Evolutionary conservation across 495 filamentous ascomycete species (phyloP).

Genomic region (Ramalina intermedia): DNA sequence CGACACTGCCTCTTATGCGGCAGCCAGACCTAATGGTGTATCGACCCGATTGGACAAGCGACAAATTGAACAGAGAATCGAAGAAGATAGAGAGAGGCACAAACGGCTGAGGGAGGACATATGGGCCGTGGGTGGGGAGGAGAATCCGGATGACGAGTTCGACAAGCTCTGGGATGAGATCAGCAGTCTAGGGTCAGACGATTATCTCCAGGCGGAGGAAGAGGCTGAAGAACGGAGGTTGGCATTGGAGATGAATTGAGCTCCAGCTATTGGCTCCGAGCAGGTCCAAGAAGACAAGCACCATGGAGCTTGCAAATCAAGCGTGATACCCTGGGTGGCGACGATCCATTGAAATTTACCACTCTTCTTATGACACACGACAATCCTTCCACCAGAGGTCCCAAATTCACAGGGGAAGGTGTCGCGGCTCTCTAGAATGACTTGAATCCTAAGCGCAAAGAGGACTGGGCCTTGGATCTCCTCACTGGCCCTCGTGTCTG

Average conservation of each 20-base stretch:
- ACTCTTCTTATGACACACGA: too few species aligned
- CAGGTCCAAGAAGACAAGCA: too few species aligned
- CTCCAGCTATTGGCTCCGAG: too few species aligned
- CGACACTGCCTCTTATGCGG: slow-evolving; percentile 18
- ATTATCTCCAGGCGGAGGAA: slow-evolving; percentile 55
- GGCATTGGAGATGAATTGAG: slow-evolving; percentile 11
- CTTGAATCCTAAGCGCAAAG: too few species aligned
- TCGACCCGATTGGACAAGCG: slow-evolving; percentile 55
- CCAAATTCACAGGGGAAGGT: too few species aligned
- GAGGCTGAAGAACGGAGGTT: slow-evolving; percentile 48
- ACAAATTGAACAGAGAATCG: slow-evolving; percentile 87
- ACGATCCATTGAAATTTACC: too few species aligned
- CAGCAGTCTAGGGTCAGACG: slow-evolving; percentile 74
- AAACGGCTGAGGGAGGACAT: slow-evolving; percentile 79
- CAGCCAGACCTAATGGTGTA: slow-evolving; percentile 20
- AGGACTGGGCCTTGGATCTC: too few species aligned
- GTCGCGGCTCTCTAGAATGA: too few species aligned
- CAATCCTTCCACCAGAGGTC: too few species aligned
- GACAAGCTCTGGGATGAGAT: slow-evolving; percentile 66
- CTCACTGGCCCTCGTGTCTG: too few species aligned
- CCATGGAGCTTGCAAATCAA: too few species aligned
- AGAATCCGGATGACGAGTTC: slow-evolving; percentile 46
- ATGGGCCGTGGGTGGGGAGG: slow-evolving; percentile 60
- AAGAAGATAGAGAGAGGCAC: slow-evolving; percentile 91
- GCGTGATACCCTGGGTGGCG: too few species aligned